Percentiles rank a stretch among this genome's conserved stretches.
Conservation (phyloP, 1,284 basidiomycete species). For the Puccinia horiana region DNA sequence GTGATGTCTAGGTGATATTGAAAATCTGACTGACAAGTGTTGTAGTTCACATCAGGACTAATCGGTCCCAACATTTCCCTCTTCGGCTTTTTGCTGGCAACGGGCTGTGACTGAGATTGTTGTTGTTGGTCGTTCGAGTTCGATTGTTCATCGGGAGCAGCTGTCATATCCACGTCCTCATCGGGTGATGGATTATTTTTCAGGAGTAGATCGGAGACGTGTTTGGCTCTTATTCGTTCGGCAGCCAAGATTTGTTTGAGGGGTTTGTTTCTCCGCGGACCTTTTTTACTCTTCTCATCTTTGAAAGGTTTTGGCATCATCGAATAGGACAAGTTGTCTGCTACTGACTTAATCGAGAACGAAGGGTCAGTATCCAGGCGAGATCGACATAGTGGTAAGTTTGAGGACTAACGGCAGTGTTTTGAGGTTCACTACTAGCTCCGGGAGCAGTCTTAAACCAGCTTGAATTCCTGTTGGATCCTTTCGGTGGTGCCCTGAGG, state of each 20-base stretch:
- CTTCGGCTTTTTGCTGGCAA: background rate
- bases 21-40: constrained; percentile 15
- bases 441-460: background rate
- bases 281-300: constrained; percentile 34
- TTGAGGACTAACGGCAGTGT: background rate
- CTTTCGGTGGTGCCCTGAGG: constrained; percentile 36
- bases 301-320: constrained; percentile 31
- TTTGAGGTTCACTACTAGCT: background rate
- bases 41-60: constrained; percentile 31
- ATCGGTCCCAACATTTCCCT: constrained; percentile 6
- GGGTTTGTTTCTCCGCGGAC: constrained; percentile 31
- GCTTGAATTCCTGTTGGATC: constrained; percentile 12
- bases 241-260: constrained; percentile 40
- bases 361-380: constrained; percentile 52
- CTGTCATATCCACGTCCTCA: constrained; percentile 29
- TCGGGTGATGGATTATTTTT: constrained; percentile 20
- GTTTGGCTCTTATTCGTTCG: constrained; percentile 34
- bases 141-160: constrained; percentile 7
- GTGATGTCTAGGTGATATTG: background rate
- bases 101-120: constrained; percentile 10
- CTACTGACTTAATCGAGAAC: constrained; percentile 47
- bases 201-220: constrained; percentile 16
- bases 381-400: constrained; percentile 56
- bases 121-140: background rate
- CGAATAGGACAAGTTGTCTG: constrained; percentile 35